Conservation (phyloP, 345 rosid species). For the Zanthoxylum bungeanum region DNA sequence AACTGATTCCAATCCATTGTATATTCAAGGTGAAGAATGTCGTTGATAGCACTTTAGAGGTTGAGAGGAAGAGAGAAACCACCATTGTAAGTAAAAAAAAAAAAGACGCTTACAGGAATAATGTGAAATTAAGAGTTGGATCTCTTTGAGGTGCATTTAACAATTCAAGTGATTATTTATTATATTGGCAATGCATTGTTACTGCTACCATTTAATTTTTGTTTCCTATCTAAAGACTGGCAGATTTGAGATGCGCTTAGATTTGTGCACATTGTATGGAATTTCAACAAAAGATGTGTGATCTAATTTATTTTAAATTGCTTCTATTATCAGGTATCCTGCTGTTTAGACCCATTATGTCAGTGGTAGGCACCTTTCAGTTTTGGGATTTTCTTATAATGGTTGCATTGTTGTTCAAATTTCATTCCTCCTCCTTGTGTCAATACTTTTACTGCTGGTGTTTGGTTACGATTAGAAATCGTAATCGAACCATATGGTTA, state of each 20-base stretch:
- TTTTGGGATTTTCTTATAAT: no score
- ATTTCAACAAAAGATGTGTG: neutral
- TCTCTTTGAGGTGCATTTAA: conserved; percentile 24
- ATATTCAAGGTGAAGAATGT: conserved; percentile 34
- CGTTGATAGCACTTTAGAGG: conserved; percentile 35
- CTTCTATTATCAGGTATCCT: neutral
- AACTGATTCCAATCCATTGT: conserved; percentile 32
- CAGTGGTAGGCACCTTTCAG: no score
- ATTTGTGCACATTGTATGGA: conserved; percentile 8
- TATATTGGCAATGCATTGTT: conserved; percentile 15
- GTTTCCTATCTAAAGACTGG: neutral
- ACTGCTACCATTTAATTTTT: conserved; percentile 16
- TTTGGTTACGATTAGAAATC: no score
- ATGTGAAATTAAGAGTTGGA: conserved; percentile 33
- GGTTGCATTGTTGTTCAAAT: no score
- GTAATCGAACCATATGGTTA: no score
- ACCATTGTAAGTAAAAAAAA: conserved; percentile 47
- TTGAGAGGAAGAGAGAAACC: conserved; percentile 27
- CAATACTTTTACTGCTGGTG: no score
- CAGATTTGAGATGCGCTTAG: neutral
- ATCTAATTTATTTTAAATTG: neutral
- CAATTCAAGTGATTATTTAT: conserved; percentile 24
- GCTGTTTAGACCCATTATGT: no score
- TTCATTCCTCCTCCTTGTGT: no score
- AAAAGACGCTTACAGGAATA: conserved; percentile 33